Evolutionary conservation across 768 basidiomycete genomes (phyloP).

Genomic region (Leccinum uliginosum): DNA sequence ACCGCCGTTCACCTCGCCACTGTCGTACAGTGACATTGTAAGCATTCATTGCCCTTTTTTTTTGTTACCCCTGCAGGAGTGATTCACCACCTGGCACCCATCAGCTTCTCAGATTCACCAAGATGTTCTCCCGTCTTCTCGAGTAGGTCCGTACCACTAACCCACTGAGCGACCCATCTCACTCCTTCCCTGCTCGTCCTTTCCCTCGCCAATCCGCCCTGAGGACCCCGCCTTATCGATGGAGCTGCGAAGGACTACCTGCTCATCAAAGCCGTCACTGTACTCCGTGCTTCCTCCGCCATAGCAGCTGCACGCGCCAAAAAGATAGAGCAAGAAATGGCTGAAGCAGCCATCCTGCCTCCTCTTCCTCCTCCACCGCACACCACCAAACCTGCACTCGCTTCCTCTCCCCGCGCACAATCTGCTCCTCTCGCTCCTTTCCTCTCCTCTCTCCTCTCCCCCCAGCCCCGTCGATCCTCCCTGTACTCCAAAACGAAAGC

Average conservation of each 20-base stretch:
- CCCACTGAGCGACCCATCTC: constrained; percentile 3
- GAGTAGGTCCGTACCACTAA: constrained; percentile 52
- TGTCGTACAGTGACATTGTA: constrained; percentile 64
- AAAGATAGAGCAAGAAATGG: too few species aligned
- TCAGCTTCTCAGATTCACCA: constrained; percentile 68
- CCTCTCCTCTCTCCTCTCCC: constrained; percentile 47
- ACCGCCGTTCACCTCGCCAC: constrained; percentile 64
- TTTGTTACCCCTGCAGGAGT: constrained; percentile 40
- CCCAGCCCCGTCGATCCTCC: constrained; percentile 29
- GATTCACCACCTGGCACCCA: constrained; percentile 48
- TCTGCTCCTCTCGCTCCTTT: constrained; percentile 30
- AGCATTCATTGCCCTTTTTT: constrained; percentile 11
- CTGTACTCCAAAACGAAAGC: constrained; percentile 39
- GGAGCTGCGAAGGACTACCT: too few species aligned
- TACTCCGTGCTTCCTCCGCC: too few species aligned
- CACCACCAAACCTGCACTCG: constrained; percentile 41
- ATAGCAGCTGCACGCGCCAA: too few species aligned
- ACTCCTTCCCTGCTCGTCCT: constrained; percentile 54
- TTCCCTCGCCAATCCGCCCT: too few species aligned
- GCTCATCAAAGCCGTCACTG: too few species aligned
- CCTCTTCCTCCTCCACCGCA: too few species aligned
- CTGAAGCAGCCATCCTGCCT: too few species aligned
- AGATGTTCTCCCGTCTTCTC: constrained; percentile 67
- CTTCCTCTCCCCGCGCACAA: constrained; percentile 29
- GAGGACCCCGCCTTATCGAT: too few species aligned